A percentile compares a stretch with the other conserved stretches of the same genome.
Evolutionary conservation across 805 yeast genomes (phyloP).

Genomic region (Kodamaea lidongshanica): DNA sequence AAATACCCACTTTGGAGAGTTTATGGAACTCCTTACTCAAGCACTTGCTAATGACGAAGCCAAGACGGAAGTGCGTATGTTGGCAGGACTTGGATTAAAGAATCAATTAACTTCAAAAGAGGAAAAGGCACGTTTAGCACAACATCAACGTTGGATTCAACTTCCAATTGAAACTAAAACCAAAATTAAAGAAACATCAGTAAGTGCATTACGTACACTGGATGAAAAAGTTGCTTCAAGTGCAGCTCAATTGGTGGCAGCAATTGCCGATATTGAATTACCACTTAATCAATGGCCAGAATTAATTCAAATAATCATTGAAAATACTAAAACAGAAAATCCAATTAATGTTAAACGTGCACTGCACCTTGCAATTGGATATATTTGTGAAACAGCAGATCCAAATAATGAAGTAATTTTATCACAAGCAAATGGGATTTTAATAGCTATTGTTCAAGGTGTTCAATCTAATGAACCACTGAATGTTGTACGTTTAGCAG

Average conservation of each 20-base stretch:
- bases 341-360: conserved; percentile 80
- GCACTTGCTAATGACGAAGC: conserved; percentile 61
- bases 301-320: conserved; percentile 75
- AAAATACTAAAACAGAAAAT: conserved; percentile 74
- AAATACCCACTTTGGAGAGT: conserved; percentile 68
- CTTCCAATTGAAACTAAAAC: conserved; percentile 50
- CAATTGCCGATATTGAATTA: conserved; percentile 92
- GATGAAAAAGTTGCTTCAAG: conserved; percentile 78
- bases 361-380: conserved; percentile 84
- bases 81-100: conserved; percentile 84
- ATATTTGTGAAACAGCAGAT: conserved; percentile 92
- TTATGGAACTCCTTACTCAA: conserved; percentile 61
- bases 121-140: conserved; percentile 46
- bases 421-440: conserved; percentile 82
- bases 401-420: conserved; percentile 71
- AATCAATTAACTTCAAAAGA: conserved; percentile 86
- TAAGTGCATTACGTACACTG: conserved; percentile 57
- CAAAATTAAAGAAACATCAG: conserved; percentile 55
- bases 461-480: conserved; percentile 80
- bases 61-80: conserved; percentile 76
- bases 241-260: conserved; percentile 91
- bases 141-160: conserved; percentile 69
- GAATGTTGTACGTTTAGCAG: conserved; percentile 73
- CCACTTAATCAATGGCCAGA: conserved; percentile 87
- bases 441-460: conserved; percentile 95